These are phyloP conservation scores for Nematocida parisii DNA, from an alignment of 371 early-diverging fungal genomes.

Conservation along the genomic window DNA sequence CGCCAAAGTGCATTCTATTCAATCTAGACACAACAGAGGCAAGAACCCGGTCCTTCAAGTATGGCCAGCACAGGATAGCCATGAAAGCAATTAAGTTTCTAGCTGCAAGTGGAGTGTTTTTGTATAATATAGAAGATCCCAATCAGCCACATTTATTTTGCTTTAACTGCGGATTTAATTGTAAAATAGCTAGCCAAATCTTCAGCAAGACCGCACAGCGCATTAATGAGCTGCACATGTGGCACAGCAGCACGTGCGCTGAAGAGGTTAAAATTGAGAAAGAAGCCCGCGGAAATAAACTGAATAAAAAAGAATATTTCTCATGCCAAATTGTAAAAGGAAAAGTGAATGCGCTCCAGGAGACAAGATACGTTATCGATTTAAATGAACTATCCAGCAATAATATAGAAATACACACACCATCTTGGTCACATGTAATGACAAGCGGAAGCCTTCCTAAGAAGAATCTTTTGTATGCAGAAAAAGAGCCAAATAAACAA, in stretches of 20 bases:
- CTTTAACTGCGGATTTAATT: conserved; percentile 45
- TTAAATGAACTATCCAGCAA: background rate
- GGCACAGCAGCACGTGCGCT: conserved; percentile 1
- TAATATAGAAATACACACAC: conserved; percentile 3
- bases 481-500: background rate
- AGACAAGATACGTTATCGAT: background rate
- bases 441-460: conserved; percentile 2
- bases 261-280: background rate
- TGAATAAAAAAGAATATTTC: background rate
- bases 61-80: background rate
- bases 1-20: conserved; percentile 57
- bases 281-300: background rate
- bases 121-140: conserved; percentile 19
- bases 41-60: background rate
- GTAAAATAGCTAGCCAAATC: background rate
- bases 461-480: background rate
- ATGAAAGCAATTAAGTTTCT: background rate
- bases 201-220: background rate
- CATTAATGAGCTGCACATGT: conserved; percentile 22
- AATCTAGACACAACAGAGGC: conserved; percentile 10
- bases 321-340: background rate
- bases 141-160: conserved; percentile 11
- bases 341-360: background rate
- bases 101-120: background rate
- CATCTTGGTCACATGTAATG: background rate